Conservation (phyloP, 1,284 basidiomycete species). For the Phylloboletellus chloephorus region DNA sequence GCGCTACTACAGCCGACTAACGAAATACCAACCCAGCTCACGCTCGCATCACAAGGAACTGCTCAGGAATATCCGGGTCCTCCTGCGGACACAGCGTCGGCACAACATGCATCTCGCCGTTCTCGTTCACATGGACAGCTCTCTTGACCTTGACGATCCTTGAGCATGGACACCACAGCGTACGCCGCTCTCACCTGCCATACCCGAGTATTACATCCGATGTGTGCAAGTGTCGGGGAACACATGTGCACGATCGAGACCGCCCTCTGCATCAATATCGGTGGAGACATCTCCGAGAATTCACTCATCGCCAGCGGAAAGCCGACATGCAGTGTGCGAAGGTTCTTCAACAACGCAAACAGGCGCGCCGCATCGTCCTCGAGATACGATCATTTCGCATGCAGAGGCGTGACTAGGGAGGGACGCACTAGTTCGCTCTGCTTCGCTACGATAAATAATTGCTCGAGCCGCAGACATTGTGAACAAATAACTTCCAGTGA, state of each 20-base stretch:
- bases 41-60: slow-evolving; percentile 59
- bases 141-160: slow-evolving; percentile 43
- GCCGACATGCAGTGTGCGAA: slow-evolving; percentile 32
- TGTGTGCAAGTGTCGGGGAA: slow-evolving; percentile 39
- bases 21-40: slow-evolving; percentile 7
- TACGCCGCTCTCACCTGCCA: slow-evolving; percentile 41
- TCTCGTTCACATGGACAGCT: slow-evolving; percentile 32
- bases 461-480: slow-evolving; percentile 47
- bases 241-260: slow-evolving; percentile 38
- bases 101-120: slow-evolving; percentile 35
- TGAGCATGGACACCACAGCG: slow-evolving; percentile 5
- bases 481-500: slow-evolving; percentile 52
- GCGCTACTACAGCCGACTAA: background rate
- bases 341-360: slow-evolving; percentile 32
- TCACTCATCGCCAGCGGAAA: slow-evolving; percentile 19
- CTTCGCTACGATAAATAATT: slow-evolving; percentile 56
- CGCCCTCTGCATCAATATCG: slow-evolving; percentile 33
- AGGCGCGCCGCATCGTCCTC: slow-evolving; percentile 38
- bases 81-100: slow-evolving; percentile 50
- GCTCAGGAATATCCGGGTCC: slow-evolving; percentile 62
- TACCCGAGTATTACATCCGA: slow-evolving; percentile 49
- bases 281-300: slow-evolving; percentile 16
- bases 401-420: background rate
- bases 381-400: slow-evolving; percentile 7
- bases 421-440: slow-evolving; percentile 43